Evolutionary conservation across 768 basidiomycete species (phyloP).

Genomic region (Kondoa malvinella): DNA sequence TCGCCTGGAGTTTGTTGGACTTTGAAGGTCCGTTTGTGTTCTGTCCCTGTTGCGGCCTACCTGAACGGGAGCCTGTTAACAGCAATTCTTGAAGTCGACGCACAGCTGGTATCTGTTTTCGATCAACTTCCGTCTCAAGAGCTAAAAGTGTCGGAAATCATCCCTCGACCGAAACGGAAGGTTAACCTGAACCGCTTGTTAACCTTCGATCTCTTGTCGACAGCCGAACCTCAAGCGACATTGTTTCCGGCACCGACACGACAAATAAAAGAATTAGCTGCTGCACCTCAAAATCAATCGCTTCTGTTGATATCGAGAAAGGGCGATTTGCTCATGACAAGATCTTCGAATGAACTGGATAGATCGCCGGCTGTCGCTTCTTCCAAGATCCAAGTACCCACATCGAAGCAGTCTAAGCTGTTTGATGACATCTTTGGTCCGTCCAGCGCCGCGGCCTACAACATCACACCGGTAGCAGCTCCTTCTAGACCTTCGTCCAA

Average conservation of each 20-base stretch:
- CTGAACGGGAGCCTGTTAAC: not conserved
- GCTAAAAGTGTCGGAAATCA: not conserved
- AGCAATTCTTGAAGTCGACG: not conserved
- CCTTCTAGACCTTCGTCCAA: not conserved
- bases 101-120: not conserved
- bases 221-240: not conserved
- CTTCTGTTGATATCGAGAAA: not conserved
- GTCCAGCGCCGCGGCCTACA: not conserved
- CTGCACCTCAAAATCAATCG: not conserved
- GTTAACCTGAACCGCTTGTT: not conserved
- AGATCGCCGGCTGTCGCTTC: not conserved
- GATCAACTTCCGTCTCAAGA: not conserved
- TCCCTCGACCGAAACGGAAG: not conserved
- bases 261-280: not conserved
- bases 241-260: not conserved
- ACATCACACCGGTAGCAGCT: not conserved
- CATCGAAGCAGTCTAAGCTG: not conserved
- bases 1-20: slow-evolving; percentile 33
- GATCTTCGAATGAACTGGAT: not conserved
- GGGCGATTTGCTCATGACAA: not conserved
- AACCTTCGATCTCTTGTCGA: not conserved
- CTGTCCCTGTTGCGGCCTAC: too few relatives aligned
- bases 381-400: not conserved
- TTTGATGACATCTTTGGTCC: slow-evolving; percentile 4
- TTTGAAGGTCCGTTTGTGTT: slow-evolving; percentile 29